phyloP scores from a whole-genome alignment of 1,139 yeast genomes.

The Pichia sp. region DNA sequence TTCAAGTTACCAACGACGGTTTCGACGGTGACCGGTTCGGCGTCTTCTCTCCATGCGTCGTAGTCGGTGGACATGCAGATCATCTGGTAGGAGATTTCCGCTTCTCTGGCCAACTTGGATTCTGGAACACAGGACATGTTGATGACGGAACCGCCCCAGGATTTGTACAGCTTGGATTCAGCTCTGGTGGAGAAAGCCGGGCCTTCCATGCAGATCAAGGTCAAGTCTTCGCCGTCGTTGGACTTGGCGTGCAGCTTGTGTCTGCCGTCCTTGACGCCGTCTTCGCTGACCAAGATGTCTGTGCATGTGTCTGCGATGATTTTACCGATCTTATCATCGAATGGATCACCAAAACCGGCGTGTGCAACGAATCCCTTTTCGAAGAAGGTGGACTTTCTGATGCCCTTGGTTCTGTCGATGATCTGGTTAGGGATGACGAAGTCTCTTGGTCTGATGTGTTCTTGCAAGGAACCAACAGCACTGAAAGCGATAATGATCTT shows the following conservation, averaged over 20 bases:
- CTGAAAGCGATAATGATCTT: conserved; percentile 88
- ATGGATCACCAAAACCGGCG: conserved; percentile 97
- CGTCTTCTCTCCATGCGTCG: conserved; percentile 96
- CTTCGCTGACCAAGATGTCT: conserved; percentile 46
- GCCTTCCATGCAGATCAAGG: conserved; percentile 97
- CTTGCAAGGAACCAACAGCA: conserved; percentile 95
- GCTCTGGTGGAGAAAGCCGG: conserved; percentile 98
- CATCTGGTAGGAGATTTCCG: conserved; percentile 96
- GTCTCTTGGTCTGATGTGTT: conserved; percentile 88
- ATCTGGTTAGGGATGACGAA: conserved; percentile 94
- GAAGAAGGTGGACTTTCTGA: conserved; percentile 86
- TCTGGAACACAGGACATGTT: conserved; percentile 98
- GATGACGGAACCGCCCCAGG: conserved; percentile 93
- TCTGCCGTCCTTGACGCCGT: conserved; percentile 26
- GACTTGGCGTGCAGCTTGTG: conserved; percentile 52
- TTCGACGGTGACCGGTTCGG: conserved; percentile 96
- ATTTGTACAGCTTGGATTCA: conserved; percentile 84
- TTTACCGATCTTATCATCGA: conserved; percentile 69
- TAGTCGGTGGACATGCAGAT: conserved; percentile 98
- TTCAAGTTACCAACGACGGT: conserved; percentile 88
- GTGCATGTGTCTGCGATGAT: conserved; percentile 56
- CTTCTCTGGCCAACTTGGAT: conserved; percentile 94
- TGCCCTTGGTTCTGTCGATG: conserved; percentile 96
- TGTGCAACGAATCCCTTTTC: conserved; percentile 95
- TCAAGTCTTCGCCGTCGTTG: conserved; percentile 64